Evolutionary conservation across 768 basidiomycete species (phyloP), one percentile per base, ranked within the genome.

Genomic region (Suillus variegatus): DNA sequence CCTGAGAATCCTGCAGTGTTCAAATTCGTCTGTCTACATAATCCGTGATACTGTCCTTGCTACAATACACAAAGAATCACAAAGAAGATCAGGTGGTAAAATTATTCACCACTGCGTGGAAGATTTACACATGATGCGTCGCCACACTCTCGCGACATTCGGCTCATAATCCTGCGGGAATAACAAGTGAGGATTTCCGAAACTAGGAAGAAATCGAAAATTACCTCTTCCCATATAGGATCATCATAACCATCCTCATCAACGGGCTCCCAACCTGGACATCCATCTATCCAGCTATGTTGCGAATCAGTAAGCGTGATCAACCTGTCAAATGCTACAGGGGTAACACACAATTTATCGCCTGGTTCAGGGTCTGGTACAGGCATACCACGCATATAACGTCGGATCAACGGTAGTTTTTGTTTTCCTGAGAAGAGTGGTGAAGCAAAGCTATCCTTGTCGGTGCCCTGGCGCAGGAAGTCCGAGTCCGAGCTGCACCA

Each of bases 181-280:
- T 36, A 13, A 38, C 49, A 10, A 36, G 35, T n/a, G 35, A 55
- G 54, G 2, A 6, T 36, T 55, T 12, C 20, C 6, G 54, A 55
- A 36, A n/a, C 54, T 7, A 6, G 3, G 18, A 35, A 36, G 54
- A 55, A 38, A 55, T n/a, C 1, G 6, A n/a, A 35, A n/a, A 12
- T 35, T 55, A 55, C 54, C 35, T 35, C 54, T 6, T 55, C 54
- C 32, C 32, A 55, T 36, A 76, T 32, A 12, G 35, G n/a, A 43
- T 76, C 75, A 43, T 66, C 70, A 5, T 64, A 66, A 13, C 74
- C 74, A 6, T 76, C 73, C 4, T 76, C 68, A 44, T 72, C 40
- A 49, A 75, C 66, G 0, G 74, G 72, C 0, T 68, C 63, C 74
- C 74, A 75, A 3, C 70, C 68, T 10, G 63, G 35, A 2, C 1